Evolutionary conservation across 2,329 filamentous ascomycete genomes (phyloP), one percentile per base, ranked within the genome.

Genomic region (Aspergillus sp.): DNA sequence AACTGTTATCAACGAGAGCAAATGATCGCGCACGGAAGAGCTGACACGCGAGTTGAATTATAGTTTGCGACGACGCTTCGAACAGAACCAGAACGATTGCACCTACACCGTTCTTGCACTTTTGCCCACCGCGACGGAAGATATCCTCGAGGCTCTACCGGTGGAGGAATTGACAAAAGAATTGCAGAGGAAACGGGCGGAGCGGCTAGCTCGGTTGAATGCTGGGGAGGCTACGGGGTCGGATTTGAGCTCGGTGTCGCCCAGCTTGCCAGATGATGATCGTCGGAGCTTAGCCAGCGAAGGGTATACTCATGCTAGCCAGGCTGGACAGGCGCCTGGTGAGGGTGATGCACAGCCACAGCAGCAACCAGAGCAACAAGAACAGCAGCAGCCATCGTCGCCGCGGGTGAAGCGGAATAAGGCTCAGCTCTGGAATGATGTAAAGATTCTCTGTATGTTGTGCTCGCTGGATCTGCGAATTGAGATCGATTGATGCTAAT

Each of bases 1-100:
- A 37, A 15, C 35, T 30, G 45, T 45, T 27, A 45, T 49, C 53
- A 48, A 54, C 54, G 13, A n/a, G 20, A 22, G n/a, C 27, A 23
- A 30, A 39, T 27, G 33, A 23, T 37, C 27, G 27, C 23, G 15
- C 10, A 39, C 15, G 10, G 19, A 39, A 20, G 17, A 39, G 25
- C 25, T 30, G 10, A 32, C 19, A 39, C 37, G 37, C 37, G 37
- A 39, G 19, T 22, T 17, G 10, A 37, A 19, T 19, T 37, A 37
- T 60, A 97, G 91, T 70, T 81, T 98, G 52, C 90, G 90, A 45
- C 86, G 93, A 50, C 87, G 93, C 63, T 98, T 98, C 72, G 89
- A 97, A 69, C 93, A 98, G 71, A 98, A 98, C 69, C 93, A 98
- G 67, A 91, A 95, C 66, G 93, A 98, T 71, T 98, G 93, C 72